Percentiles rank a stretch among this genome's conserved stretches.
Evolutionary conservation across 2,329 filamentous ascomycete genomes (phyloP).

Genomic region (Huntiella omanensis): DNA sequence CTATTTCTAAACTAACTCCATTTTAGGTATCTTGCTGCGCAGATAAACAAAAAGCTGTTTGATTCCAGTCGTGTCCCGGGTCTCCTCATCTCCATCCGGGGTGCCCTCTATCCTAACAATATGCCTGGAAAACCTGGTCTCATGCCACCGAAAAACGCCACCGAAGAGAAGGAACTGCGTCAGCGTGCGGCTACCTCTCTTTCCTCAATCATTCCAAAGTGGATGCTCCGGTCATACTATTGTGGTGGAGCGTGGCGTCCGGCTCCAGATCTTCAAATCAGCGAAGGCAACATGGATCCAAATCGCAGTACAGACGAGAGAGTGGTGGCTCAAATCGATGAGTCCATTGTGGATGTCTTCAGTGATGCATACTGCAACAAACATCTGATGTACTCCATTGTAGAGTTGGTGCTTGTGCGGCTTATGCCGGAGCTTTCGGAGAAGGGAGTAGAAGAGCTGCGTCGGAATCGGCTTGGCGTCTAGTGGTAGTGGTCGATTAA

Average conservation of each 20-base stretch:
- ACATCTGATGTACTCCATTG: conserved; percentile 63
- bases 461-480: conserved; percentile 46
- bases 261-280: conserved; percentile 13
- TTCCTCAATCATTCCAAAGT: conserved; percentile 28
- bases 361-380: conserved; percentile 80
- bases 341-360: conserved; percentile 51
- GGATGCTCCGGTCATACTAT: conserved; percentile 32
- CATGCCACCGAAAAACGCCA: conserved; percentile 38
- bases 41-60: conserved; percentile 37
- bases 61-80: conserved; percentile 45
- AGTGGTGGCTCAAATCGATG: conserved; percentile 39
- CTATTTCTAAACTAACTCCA: not conserved
- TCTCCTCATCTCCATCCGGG: conserved; percentile 52
- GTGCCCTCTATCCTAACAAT: conserved; percentile 74
- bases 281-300: conserved; percentile 14
- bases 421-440: conserved; percentile 70
- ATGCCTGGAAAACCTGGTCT: conserved; percentile 45
- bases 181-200: conserved; percentile 45
- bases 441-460: conserved; percentile 49
- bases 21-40: conserved; percentile 37
- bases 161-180: conserved; percentile 42
- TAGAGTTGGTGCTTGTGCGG: conserved; percentile 67
- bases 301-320: conserved; percentile 24
- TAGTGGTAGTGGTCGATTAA: not conserved
- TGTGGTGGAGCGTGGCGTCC: conserved; percentile 18